These are phyloP conservation scores for Tulasnella sp. DNA, from an alignment of 768 basidiomycete species.

Conservation along the genomic window DNA sequence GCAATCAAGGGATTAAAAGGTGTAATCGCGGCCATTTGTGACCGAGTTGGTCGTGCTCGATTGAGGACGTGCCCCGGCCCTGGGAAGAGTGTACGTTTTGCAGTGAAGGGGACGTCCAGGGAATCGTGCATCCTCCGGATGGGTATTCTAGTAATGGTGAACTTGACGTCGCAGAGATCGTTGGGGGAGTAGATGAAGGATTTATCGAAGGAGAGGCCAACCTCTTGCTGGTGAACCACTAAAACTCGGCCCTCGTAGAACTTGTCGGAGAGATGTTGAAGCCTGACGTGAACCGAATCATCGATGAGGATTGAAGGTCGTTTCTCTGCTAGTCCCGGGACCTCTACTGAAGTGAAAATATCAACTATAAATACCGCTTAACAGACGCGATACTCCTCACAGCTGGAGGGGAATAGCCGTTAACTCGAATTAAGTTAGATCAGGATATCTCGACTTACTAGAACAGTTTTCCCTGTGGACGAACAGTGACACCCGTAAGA, in stretches of 20 bases:
- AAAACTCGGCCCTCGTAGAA: constrained; percentile 57
- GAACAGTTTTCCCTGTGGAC: constrained; percentile 23
- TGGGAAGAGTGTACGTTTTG: constrained; percentile 45
- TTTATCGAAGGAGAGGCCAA: constrained; percentile 39
- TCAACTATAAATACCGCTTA: not conserved
- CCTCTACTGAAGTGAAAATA: constrained; percentile 32
- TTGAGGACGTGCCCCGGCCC: constrained; percentile 24
- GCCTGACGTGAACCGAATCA: not conserved
- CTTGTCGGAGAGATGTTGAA: constrained; percentile 14
- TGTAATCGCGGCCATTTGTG: not conserved
- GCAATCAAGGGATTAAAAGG: not conserved
- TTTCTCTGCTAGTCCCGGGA: constrained; percentile 47
- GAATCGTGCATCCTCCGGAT: constrained; percentile 52
- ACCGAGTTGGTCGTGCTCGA: constrained; percentile 8
- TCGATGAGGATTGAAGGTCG: constrained; percentile 43
- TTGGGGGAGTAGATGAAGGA: constrained; percentile 34
- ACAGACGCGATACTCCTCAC: not conserved
- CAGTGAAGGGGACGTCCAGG: constrained; percentile 35
- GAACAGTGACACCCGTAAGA: constrained; percentile 16
- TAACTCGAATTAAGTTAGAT: not conserved
- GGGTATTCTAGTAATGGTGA: constrained; percentile 44
- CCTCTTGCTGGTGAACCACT: constrained; percentile 37
- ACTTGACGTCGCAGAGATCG: constrained; percentile 40
- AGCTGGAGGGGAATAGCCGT: not conserved
- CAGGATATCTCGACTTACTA: constrained; percentile 18